Conservation (phyloP, 1,284 basidiomycete genomes). For the Cryptococcus sp. region DNA sequence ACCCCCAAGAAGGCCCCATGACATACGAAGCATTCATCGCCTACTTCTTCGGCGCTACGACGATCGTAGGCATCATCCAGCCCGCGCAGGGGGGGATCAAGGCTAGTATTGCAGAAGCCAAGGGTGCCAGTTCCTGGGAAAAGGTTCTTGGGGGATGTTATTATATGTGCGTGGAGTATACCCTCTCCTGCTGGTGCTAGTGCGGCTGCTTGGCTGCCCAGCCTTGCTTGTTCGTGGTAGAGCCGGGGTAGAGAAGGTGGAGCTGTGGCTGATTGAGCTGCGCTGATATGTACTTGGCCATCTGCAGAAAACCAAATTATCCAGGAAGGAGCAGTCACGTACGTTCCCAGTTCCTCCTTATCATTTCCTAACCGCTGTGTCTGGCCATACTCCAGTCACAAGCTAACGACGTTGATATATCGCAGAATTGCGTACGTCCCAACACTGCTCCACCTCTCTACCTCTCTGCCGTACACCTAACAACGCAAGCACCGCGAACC, state of each 20-base stretch:
- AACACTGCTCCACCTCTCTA: constrained; percentile 58
- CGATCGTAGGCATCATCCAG: constrained; percentile 68
- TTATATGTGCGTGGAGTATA: constrained; percentile 65
- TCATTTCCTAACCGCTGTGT: neutral
- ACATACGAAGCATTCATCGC: constrained; percentile 63
- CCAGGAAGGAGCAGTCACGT: constrained; percentile 91
- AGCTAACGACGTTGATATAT: constrained; percentile 1
- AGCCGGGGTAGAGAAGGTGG: neutral
- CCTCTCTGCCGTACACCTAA: too few relatives aligned
- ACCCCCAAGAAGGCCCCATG: constrained; percentile 73
- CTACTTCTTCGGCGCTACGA: constrained; percentile 72
- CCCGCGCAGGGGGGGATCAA: constrained; percentile 19
- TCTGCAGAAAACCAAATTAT: constrained; percentile 82
- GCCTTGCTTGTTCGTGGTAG: neutral
- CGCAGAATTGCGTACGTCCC: constrained; percentile 31
- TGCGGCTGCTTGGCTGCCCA: too few relatives aligned
- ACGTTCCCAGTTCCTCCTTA: too few relatives aligned
- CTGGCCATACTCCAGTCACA: too few relatives aligned
- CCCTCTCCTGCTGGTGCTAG: too few relatives aligned
- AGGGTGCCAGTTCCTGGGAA: constrained; percentile 61
- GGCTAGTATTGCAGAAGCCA: constrained; percentile 31
- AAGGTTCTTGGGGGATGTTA: constrained; percentile 76
- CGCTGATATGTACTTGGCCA: neutral
- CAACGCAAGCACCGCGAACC: too few relatives aligned
- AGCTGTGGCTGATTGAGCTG: neutral